These are phyloP conservation scores for Fusarium lateritium DNA, from an alignment of 2,329 filamentous ascomycete genomes.

Conservation along the genomic window DNA sequence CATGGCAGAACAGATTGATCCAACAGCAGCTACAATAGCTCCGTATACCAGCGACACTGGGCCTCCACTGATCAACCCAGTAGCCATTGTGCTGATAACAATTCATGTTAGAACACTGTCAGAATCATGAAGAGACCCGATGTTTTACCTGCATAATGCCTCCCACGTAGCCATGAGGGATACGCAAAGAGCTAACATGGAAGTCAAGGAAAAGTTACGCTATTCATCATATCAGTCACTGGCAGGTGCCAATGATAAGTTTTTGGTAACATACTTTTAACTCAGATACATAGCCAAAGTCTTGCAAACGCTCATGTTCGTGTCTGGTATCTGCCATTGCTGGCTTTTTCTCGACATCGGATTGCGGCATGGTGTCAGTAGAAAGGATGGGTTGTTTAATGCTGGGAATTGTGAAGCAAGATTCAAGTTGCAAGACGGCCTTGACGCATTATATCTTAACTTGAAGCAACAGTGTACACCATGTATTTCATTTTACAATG, in stretches of 20 bases:
- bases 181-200: slow-evolving; percentile 30
- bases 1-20: slow-evolving; percentile 37
- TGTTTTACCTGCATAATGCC: slow-evolving; percentile 34
- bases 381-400: neutral
- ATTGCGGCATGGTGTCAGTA: neutral
- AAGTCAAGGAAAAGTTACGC: slow-evolving; percentile 33
- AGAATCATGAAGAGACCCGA: too few species aligned
- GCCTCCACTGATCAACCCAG: slow-evolving; percentile 33
- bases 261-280: neutral
- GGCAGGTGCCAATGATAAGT: neutral
- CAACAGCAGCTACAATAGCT: slow-evolving; percentile 17
- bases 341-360: slow-evolving; percentile 7
- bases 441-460: neutral
- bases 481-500: neutral
- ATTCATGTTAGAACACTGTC: neutral
- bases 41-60: slow-evolving; percentile 39
- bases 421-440: neutral
- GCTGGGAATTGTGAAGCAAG: neutral
- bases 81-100: slow-evolving; percentile 24
- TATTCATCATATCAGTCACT: neutral
- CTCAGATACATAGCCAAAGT: slow-evolving; percentile 1
- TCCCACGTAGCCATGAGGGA: slow-evolving; percentile 43
- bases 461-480: neutral
- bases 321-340: neutral
- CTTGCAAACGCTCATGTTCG: neutral